These are phyloP conservation scores for Fennellomyces sp. DNA, from an alignment of 371 early-diverging fungal species.

Conservation along the genomic window DNA sequence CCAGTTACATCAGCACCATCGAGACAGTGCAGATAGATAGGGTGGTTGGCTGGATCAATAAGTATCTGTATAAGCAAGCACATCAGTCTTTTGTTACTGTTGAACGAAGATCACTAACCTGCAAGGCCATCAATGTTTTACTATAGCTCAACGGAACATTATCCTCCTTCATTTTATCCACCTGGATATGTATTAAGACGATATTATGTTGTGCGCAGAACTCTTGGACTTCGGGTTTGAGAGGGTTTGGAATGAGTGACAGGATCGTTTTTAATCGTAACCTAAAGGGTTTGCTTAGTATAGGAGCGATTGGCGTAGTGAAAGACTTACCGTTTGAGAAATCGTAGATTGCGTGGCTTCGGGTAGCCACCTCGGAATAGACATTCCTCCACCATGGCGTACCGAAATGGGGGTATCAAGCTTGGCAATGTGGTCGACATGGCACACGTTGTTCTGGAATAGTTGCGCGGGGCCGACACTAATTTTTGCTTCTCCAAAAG, in stretches of 20 bases:
- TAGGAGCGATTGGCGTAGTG: background rate
- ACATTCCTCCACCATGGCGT: constrained; percentile 78
- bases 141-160: constrained; percentile 84
- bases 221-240: constrained; percentile 58
- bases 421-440: constrained; percentile 45
- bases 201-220: constrained; percentile 75
- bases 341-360: constrained; percentile 81
- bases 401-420: constrained; percentile 85
- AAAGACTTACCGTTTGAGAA: constrained; percentile 66
- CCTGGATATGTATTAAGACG: constrained; percentile 69
- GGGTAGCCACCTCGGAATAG: constrained; percentile 90
- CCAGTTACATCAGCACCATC: constrained; percentile 93
- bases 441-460: background rate
- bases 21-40: constrained; percentile 89
- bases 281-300: constrained; percentile 38
- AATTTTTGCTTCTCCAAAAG: background rate
- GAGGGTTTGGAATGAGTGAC: constrained; percentile 83
- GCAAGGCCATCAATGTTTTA: constrained; percentile 76
- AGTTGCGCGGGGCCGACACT: background rate
- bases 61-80: constrained; percentile 53
- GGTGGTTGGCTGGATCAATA: constrained; percentile 74
- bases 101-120: constrained; percentile 37
- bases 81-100: background rate
- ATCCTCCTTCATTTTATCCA: constrained; percentile 85
- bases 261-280: constrained; percentile 80